A percentile compares a stretch with the other conserved stretches of the same genome.
Evolutionary conservation across 441 rosid genomes (phyloP).

Genomic region (Gossypium davidsonii): DNA sequence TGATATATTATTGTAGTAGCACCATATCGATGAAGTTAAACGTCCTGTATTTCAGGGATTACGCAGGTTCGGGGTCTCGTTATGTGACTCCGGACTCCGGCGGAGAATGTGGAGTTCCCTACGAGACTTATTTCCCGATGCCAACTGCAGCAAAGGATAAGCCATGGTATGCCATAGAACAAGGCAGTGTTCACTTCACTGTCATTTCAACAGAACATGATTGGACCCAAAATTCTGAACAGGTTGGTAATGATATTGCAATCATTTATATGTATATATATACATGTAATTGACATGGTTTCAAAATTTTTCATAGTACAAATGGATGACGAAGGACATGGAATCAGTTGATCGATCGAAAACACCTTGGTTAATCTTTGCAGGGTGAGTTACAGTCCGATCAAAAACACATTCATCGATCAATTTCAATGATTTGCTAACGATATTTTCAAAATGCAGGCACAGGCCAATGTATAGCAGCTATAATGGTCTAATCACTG

Average conservation of each 20-base stretch:
- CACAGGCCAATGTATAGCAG: constrained; percentile 59
- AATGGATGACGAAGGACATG: constrained; percentile 53
- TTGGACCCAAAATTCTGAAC: constrained; percentile 37
- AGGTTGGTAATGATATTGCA: constrained; percentile 11
- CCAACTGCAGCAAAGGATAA: constrained; percentile 50
- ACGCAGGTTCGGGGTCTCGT: constrained; percentile 29
- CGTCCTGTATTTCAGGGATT: constrained; percentile 33
- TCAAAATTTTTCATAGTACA: constrained; percentile 21
- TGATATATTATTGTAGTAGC: too few relatives aligned
- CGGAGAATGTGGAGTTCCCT: constrained; percentile 68
- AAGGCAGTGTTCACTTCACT: constrained; percentile 44
- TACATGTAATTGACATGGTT: background rate
- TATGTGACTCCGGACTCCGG: constrained; percentile 50
- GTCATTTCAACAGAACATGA: constrained; percentile 56
- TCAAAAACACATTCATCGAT: background rate
- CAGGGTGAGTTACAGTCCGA: constrained; percentile 27
- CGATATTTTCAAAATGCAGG: constrained; percentile 27
- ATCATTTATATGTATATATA: background rate
- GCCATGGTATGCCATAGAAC: constrained; percentile 61
- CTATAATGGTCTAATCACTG: background rate
- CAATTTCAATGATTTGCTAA: background rate
- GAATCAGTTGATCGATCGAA: constrained; percentile 42
- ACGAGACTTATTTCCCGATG: constrained; percentile 59
- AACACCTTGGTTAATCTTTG: constrained; percentile 55
- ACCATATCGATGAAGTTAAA: background rate